These are phyloP conservation scores for Miamiensis avidus DNA, from an alignment of 169 alveolate genomes.

Conservation along the genomic window DNA sequence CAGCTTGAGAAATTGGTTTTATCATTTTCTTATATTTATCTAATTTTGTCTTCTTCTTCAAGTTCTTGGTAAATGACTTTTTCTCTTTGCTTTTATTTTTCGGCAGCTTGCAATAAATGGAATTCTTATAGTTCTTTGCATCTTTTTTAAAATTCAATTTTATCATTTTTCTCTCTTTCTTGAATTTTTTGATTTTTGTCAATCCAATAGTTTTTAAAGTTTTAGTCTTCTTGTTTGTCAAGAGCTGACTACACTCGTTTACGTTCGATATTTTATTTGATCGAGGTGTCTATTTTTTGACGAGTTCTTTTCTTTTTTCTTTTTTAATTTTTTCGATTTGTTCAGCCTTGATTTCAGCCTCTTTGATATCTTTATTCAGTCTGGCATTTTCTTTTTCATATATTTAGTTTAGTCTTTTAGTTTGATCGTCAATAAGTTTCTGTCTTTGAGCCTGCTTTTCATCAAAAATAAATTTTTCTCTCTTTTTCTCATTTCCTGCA, in stretches of 20 bases:
- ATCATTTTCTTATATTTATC: constrained; percentile 49
- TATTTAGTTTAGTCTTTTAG: constrained; percentile 33
- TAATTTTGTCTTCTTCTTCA: constrained; percentile 57
- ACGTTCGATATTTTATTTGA: constrained; percentile 52
- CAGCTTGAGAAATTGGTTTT: constrained; percentile 59
- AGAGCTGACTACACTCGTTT: constrained; percentile 49
- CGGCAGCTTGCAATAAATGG: constrained; percentile 31
- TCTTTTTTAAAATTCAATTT: constrained; percentile 7
- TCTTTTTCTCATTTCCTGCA: constrained; percentile 61
- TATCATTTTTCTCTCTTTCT: constrained; percentile 30
- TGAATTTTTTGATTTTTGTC: constrained; percentile 33
- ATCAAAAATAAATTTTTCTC: constrained; percentile 58
- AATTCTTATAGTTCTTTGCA: constrained; percentile 36
- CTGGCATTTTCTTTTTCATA: constrained; percentile 57
- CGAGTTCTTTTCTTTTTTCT: constrained; percentile 49
- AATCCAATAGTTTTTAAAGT: constrained; percentile 35
- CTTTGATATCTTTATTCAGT: constrained; percentile 61
- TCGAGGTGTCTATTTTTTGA: constrained; percentile 57
- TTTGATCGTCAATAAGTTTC: constrained; percentile 61
- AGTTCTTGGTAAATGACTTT: constrained; percentile 43
- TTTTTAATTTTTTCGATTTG: constrained; percentile 47
- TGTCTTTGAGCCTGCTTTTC: constrained; percentile 70
- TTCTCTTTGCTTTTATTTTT: constrained; percentile 42
- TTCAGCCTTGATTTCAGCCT: constrained; percentile 74
- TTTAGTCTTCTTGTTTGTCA: constrained; percentile 44